A percentile compares a stretch with the other conserved stretches of the same genome.
Evolutionary conservation across 2,329 filamentous ascomycete species (phyloP).

Genomic region (Epichloe brachyelytri): DNA sequence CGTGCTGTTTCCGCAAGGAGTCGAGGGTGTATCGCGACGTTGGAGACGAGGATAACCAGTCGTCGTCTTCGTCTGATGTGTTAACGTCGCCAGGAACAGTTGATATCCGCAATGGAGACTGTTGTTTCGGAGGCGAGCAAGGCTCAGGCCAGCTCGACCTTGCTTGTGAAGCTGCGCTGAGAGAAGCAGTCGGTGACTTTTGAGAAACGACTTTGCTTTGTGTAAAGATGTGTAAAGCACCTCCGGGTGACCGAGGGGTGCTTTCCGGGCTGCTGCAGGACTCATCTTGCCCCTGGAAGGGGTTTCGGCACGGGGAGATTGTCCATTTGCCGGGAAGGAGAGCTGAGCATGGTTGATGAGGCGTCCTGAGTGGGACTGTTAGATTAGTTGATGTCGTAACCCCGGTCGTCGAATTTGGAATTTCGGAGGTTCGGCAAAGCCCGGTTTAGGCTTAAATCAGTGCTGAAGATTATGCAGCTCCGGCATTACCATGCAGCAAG

Average conservation of each 20-base stretch:
- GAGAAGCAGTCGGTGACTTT: neutral
- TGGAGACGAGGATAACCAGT: neutral
- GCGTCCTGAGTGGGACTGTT: constrained; percentile 8
- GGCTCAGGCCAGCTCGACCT: neutral
- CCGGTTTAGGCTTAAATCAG: neutral
- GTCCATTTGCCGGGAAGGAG: constrained; percentile 1
- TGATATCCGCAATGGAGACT: neutral
- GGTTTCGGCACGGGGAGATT: neutral
- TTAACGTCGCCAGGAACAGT: neutral
- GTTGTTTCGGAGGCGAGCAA: constrained; percentile 1
- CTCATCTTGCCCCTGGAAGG: constrained; percentile 6
- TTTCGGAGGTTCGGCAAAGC: neutral
- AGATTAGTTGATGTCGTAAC: constrained; percentile 5
- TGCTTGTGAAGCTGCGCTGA: constrained; percentile 1
- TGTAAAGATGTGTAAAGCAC: neutral
- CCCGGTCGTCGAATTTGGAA: constrained; percentile 1
- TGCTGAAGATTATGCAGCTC: neutral
- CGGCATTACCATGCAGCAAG: neutral
- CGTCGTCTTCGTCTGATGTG: constrained; percentile 1
- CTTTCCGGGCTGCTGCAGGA: neutral
- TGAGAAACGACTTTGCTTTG: neutral
- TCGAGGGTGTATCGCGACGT: constrained; percentile 13
- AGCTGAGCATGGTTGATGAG: constrained; percentile 14
- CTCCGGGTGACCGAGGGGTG: neutral
- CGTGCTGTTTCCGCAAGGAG: neutral